Evolutionary conservation across 1,139 yeast species (phyloP).

Genomic region (Zygoascus sp.): DNA sequence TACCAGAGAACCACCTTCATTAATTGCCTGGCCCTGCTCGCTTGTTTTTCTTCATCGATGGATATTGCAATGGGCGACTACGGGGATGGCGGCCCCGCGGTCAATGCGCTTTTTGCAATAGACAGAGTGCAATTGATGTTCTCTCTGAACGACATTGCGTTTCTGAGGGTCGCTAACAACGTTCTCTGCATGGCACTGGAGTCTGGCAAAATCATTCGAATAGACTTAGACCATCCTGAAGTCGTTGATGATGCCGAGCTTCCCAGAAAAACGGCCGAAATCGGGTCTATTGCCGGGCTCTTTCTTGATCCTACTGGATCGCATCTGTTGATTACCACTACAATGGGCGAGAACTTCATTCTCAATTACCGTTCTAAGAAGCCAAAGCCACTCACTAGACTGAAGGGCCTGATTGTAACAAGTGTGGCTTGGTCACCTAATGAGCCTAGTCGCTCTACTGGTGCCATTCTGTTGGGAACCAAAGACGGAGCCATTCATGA

Average conservation of each 20-base stretch:
- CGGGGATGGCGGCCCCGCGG: conserved; percentile 1
- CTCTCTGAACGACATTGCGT: conserved; percentile 41
- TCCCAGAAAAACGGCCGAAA: conserved; percentile 29
- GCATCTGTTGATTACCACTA: conserved; percentile 47
- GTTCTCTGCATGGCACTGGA: conserved; percentile 45
- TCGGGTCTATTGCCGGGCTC: conserved; percentile 36
- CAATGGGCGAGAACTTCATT: conserved; percentile 44
- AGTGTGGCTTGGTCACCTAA: conserved; percentile 44
- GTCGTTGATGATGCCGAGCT: conserved; percentile 41
- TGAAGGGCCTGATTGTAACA: conserved; percentile 41
- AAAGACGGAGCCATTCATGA: conserved; percentile 45
- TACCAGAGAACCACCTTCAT: too few relatives aligned
- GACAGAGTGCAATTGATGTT: conserved; percentile 58
- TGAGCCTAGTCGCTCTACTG: conserved; percentile 40
- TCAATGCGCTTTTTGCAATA: conserved; percentile 35
- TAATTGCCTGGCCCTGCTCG: too few relatives aligned
- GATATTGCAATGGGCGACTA: background rate
- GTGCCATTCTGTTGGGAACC: conserved; percentile 49
- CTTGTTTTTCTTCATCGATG: background rate
- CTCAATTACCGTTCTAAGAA: conserved; percentile 38
- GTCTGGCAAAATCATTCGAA: conserved; percentile 45
- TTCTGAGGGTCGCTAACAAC: conserved; percentile 46
- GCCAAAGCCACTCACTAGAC: conserved; percentile 39
- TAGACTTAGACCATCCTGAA: conserved; percentile 53
- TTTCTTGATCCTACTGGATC: conserved; percentile 48